Evolutionary conservation across 306 rosid species (phyloP), one percentile per base, ranked within the genome.

Genomic region (Styphnolobium japonicum): DNA sequence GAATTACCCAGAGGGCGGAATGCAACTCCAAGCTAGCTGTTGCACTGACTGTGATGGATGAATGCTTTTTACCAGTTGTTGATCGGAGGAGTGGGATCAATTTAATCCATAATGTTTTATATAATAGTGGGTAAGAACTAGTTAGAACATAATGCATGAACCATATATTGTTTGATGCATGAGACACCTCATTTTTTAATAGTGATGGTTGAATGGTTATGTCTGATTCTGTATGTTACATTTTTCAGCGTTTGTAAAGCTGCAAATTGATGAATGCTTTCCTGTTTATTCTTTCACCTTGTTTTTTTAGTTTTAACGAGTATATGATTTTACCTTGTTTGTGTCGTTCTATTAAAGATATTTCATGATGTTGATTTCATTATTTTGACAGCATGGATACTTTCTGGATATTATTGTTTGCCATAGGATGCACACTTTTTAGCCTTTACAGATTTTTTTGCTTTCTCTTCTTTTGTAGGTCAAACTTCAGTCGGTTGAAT

Each of bases 11-110:
- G 62, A 84, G 88, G 72, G 90, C 88, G 8, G 94, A 90, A 76
- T 79, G 92, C 88, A 91, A 93, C 81, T 88, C 98, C 46, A 93
- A 91, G 90, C 89, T 93, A 22, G 93, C 97, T 58, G 89, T 93
- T 87, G 98, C 92, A 39, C 82, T 88, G 78, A 86, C 92, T 49
- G 93, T 93, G 79, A 90, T 93, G 98, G 92, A 93, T 76, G 98
- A 93, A 78, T 93, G 98, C 68, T 93, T 93, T 87, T 86, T 93
- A 85, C 97, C 97, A 3, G 80, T 91, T 85, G 85, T 91, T 83
- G 98, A 93, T 74, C 69, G 97, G 85, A 91, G 98, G 87, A 93
- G 97, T 78, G 95, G 98, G 75, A 85, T 93, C 88, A 93, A 86
- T 78, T 71, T 91, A 82, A 91, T 93, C 77, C 97, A 83, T 69